Conservation (phyloP, 2,329 filamentous ascomycete genomes). For the Aspergillus cejpii region DNA sequence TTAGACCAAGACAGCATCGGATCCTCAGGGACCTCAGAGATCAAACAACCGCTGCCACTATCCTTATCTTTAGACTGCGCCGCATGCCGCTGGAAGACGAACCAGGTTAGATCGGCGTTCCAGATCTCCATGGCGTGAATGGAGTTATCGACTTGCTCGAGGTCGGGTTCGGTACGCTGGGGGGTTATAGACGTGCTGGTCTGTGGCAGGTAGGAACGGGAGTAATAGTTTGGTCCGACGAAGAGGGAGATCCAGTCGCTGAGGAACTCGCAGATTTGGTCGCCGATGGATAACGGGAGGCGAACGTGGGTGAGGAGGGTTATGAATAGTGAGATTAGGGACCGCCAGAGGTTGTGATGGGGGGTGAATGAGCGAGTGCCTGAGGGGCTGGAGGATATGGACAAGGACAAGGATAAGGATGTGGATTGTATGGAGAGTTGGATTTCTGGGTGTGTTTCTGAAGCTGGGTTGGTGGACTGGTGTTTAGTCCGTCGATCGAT, state of each 20-base stretch:
- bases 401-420: slow-evolving; percentile 14
- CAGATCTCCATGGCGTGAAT: slow-evolving; percentile 38
- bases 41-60: too few relatives aligned
- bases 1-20: slow-evolving; percentile 7
- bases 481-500: slow-evolving; percentile 28
- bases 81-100: slow-evolving; percentile 32
- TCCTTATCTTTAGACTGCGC: too few relatives aligned
- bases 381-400: slow-evolving; percentile 15
- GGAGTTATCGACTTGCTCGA: slow-evolving; percentile 24
- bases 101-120: slow-evolving; percentile 40
- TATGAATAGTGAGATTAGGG: slow-evolving; percentile 34
- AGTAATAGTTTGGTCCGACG: slow-evolving; percentile 33
- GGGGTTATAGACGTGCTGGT: too few relatives aligned
- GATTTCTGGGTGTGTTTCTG: background rate
- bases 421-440: slow-evolving; percentile 16
- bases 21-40: slow-evolving; percentile 8
- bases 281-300: slow-evolving; percentile 35
- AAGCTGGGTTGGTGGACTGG: slow-evolving; percentile 7
- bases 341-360: slow-evolving; percentile 37
- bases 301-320: slow-evolving; percentile 36
- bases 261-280: slow-evolving; percentile 38
- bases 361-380: slow-evolving; percentile 33
- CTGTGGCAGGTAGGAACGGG: slow-evolving; percentile 6
- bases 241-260: slow-evolving; percentile 33
- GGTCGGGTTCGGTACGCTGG: slow-evolving; percentile 4